Evolutionary conservation across 306 rosid genomes (phyloP), one percentile per base, ranked within the genome.

Genomic region (Inga oerstediana): DNA sequence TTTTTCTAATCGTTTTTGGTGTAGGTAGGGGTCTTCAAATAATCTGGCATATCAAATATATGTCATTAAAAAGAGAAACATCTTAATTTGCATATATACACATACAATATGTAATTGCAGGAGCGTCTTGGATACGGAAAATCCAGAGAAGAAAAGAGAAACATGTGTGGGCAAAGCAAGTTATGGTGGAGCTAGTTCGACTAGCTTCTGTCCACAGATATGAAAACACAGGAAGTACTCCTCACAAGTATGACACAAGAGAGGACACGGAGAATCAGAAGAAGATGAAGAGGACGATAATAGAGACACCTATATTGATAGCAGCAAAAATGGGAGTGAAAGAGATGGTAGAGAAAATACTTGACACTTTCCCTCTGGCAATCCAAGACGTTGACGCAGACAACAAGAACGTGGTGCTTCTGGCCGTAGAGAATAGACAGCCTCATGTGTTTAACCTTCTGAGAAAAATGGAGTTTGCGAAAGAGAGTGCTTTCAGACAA

Each of bases 391-490:
- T 85, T 74, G 85, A 83, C 52, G n/a, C 22, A n/a, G 16, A 80
- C 0, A 85, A 83, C 85, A 85, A 88, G 82, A 85, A 85, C 73
- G 85, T 80, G 30, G 77, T 88, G 72, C 91, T 88, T 32, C 75
- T 88, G 87, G 81, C 91, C 43, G 81, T 88, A 77, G 91, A 88
- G 84, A 85, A 85, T 39, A 85, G 91, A 51, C 88, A 85, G 27
- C 91, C 91, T 12, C 89, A 52, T 14, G 85, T 88, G 7, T 88
- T 80, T 16, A 80, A 14, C 5, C 3, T 83, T 20, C 70, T 88
- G 75, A 80, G 30, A 4, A 77, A 74, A 37, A 83, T 12, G 43
- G 52, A 49, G 9, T 45, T 69, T 4, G 70, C 73, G 7, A 85
- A 69, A 67, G 87, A 88, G 27, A 85, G 61, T 32, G 89, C 85